These are phyloP conservation scores for Kodamaea alishanica DNA, from an alignment of 1,139 yeast genomes.

Conservation along the genomic window DNA sequence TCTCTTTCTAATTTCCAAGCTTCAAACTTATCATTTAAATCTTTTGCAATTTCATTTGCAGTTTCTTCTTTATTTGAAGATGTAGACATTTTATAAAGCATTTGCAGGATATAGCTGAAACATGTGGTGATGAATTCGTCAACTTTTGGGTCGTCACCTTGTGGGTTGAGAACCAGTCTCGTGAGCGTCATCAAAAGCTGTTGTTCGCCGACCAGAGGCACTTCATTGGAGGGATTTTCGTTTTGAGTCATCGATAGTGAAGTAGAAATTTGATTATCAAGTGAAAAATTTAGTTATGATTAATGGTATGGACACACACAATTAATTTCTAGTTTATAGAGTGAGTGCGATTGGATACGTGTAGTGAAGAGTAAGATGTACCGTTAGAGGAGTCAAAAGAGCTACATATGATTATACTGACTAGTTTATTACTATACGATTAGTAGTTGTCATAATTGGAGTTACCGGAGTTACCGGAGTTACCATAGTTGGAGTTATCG, in stretches of 20 bases:
- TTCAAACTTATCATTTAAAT: slow-evolving; percentile 28
- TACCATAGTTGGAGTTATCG: no score
- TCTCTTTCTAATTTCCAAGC: slow-evolving; percentile 27
- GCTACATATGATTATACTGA: no score
- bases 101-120: slow-evolving; percentile 27
- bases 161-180: slow-evolving; percentile 26
- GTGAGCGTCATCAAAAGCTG: slow-evolving; percentile 17
- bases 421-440: no score
- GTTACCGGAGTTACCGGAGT: no score
- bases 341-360: no score
- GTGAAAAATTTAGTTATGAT: no score
- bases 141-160: slow-evolving; percentile 26
- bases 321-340: no score
- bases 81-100: slow-evolving; percentile 29
- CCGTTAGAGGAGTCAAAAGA: no score
- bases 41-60: slow-evolving; percentile 39
- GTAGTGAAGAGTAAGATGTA: no score
- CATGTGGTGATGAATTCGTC: slow-evolving; percentile 30
- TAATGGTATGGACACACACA: no score
- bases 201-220: slow-evolving; percentile 18
- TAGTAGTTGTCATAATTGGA: no score
- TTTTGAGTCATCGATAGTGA: not conserved
- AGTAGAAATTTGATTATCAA: not conserved
- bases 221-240: slow-evolving; percentile 5
- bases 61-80: slow-evolving; percentile 33